A percentile compares a stretch with the other conserved stretches of the same genome.
phyloP scores from a whole-genome alignment of 495 filamentous ascomycete species.

The Cetradonia linearis region DNA sequence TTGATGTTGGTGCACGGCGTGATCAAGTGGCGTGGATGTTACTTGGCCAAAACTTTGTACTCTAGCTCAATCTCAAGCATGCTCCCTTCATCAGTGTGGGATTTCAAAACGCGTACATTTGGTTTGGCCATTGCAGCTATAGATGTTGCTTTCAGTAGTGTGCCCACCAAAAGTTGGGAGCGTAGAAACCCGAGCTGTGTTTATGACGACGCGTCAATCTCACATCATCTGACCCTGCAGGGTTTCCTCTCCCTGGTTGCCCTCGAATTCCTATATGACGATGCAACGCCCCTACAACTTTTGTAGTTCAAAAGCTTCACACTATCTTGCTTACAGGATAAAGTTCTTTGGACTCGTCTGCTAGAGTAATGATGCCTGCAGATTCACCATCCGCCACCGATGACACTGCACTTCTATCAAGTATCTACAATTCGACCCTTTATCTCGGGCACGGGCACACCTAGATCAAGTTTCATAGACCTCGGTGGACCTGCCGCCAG shows the following conservation, averaged over 20 bases:
- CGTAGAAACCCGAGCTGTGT: not conserved
- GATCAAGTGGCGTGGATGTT: slow-evolving; percentile 14
- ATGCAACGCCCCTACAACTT: too few species aligned
- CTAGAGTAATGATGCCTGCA: too few species aligned
- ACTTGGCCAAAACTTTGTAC: slow-evolving; percentile 7
- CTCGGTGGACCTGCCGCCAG: not conserved
- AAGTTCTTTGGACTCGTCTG: too few species aligned
- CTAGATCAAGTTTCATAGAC: not conserved
- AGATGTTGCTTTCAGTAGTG: not conserved
- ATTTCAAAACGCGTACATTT: not conserved
- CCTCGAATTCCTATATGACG: too few species aligned
- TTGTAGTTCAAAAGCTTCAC: too few species aligned
- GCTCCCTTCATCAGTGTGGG: not conserved
- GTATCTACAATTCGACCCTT: not conserved
- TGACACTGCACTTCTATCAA: too few species aligned
- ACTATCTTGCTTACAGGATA: too few species aligned
- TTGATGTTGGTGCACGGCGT: slow-evolving; percentile 17
- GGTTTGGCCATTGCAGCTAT: not conserved
- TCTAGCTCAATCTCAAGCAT: slow-evolving; percentile 11
- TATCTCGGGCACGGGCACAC: not conserved
- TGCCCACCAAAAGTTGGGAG: too few species aligned
- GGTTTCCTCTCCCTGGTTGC: too few species aligned
- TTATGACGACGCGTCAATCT: slow-evolving; percentile 1
- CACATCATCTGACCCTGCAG: too few species aligned
- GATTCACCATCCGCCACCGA: too few species aligned